These are phyloP conservation scores for Dactylis glomerata DNA, from an alignment of 176 grass and related monocot genomes.

Conservation along the genomic window DNA sequence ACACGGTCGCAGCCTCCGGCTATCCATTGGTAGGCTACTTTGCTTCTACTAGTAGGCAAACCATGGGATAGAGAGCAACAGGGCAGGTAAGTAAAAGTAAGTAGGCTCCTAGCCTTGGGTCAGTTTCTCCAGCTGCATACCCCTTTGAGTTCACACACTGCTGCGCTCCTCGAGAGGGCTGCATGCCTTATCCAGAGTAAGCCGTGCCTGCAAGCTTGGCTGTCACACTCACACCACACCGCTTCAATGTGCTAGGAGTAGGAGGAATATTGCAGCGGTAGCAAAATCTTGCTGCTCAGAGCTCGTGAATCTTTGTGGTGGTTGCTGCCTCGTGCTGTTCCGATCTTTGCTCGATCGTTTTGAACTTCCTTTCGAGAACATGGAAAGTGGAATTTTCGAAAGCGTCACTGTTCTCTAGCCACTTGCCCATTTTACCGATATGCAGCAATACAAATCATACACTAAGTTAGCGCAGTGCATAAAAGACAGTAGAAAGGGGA, in stretches of 20 bases:
- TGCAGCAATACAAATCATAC: too few relatives aligned
- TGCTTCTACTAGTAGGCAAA: slow-evolving; percentile 50
- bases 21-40: too few relatives aligned
- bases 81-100: background rate
- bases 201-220: background rate
- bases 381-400: background rate
- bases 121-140: slow-evolving; percentile 6
- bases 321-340: background rate
- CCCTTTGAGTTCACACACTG: slow-evolving; percentile 27
- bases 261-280: slow-evolving; percentile 32
- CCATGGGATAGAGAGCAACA: slow-evolving; percentile 10
- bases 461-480: background rate
- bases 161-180: slow-evolving; percentile 18
- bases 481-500: background rate
- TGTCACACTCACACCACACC: background rate
- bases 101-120: slow-evolving; percentile 17
- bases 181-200: background rate
- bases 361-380: background rate
- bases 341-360: background rate
- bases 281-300: slow-evolving; percentile 25
- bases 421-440: background rate
- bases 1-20: too few relatives aligned
- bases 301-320: slow-evolving; percentile 28
- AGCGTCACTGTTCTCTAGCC: background rate
- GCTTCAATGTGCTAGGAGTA: background rate